phyloP scores from a whole-genome alignment of 208 protist species.

The Wallacemonas rigidus region DNA sequence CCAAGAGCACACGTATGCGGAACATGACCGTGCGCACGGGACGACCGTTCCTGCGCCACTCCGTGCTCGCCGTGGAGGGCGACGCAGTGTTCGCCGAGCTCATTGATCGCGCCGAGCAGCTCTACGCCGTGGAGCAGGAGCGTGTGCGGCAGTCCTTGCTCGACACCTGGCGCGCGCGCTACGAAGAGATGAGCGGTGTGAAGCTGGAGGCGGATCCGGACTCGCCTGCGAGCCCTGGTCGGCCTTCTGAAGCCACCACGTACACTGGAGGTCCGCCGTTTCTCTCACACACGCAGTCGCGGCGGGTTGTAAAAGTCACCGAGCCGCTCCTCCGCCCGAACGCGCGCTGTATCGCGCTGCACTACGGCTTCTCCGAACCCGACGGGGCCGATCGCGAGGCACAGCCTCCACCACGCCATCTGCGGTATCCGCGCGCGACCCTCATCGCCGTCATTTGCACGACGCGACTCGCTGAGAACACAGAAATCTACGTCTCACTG shows the following conservation, averaged over 20 bases:
- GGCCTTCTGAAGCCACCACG: background rate
- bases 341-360: slow-evolving; percentile 79
- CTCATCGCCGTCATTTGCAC: slow-evolving; percentile 70
- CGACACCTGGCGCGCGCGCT: background rate
- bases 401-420: background rate
- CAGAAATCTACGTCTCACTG: slow-evolving; percentile 60
- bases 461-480: slow-evolving; percentile 51
- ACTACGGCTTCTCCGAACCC: slow-evolving; percentile 59
- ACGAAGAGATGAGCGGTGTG: background rate
- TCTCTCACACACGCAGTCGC: slow-evolving; percentile 26
- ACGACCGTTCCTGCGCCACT: slow-evolving; percentile 63
- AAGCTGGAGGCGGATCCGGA: background rate
- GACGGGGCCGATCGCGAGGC: background rate
- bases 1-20: slow-evolving; percentile 18
- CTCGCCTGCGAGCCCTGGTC: slow-evolving; percentile 1
- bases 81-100: slow-evolving; percentile 75
- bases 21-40: slow-evolving; percentile 35
- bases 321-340: slow-evolving; percentile 53
- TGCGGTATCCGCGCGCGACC: slow-evolving; percentile 47
- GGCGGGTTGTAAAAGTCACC: slow-evolving; percentile 21
- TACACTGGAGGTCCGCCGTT: slow-evolving; percentile 4
- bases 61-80: slow-evolving; percentile 82
- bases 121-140: slow-evolving; percentile 38
- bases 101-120: slow-evolving; percentile 45
- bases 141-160: slow-evolving; percentile 19